phyloP scores from a whole-genome alignment of 257 asterid genomes.

The Gentiana straminea region DNA sequence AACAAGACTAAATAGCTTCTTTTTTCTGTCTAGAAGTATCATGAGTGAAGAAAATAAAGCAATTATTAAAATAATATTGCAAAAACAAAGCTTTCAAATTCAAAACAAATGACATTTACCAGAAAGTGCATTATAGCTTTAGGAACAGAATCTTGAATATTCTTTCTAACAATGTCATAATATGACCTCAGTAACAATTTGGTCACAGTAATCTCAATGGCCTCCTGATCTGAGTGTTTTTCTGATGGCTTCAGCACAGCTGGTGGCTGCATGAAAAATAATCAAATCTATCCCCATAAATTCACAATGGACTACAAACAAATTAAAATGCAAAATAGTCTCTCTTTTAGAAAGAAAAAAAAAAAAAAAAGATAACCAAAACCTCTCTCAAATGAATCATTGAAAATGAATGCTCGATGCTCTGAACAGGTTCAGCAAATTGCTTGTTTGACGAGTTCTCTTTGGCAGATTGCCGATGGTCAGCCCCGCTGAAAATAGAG shows the following conservation, averaged over 20 bases:
- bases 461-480: constrained; percentile 42
- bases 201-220: constrained; percentile 57
- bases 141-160: constrained; percentile 65
- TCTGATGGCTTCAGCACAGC: constrained; percentile 72
- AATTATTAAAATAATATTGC: no score
- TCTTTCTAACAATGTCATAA: constrained; percentile 81
- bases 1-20: no score
- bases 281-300: background rate
- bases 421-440: constrained; percentile 35
- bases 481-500: constrained; percentile 75
- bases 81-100: background rate
- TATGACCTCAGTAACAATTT: constrained; percentile 65
- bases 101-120: constrained; percentile 32
- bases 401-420: constrained; percentile 47
- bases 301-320: background rate
- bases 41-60: no score
- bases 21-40: no score
- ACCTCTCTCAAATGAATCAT: constrained; percentile 83
- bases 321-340: background rate
- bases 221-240: constrained; percentile 54
- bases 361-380: constrained; percentile 3
- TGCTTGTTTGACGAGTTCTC: constrained; percentile 37
- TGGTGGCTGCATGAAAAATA: constrained; percentile 53
- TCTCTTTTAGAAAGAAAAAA: no score
- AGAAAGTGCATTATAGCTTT: constrained; percentile 93